Base-by-base conservation (phyloP, 2,329 filamentous ascomycete genomes). In the Cladorrhinum sp. region DNA sequence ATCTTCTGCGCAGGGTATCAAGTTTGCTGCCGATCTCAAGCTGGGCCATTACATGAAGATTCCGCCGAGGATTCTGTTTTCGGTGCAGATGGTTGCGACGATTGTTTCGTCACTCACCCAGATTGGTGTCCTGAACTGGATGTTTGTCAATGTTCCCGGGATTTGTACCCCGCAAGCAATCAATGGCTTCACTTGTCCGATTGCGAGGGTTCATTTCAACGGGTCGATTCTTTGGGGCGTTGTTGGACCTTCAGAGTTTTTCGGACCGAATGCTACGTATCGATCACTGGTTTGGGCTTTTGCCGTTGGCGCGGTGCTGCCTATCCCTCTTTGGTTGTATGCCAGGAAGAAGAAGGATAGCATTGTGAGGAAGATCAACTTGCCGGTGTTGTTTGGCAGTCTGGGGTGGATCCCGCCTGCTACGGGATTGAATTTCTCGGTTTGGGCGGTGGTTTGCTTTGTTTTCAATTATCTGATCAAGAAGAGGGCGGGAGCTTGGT, bases 1-100 rank as follows among this genome's bases (percentile, higher is more conserved):
- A 70, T 92, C 90, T 3, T 93, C 90, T 0, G 90, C 91, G 0
- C 92, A 96, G 76, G 92, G 92, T 26, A 89, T 96, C 73, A 95
- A 96, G 71, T 96, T 96, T 71, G 89, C 90, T 1, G 88, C 90
- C 1, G 92, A 96, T 72, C 81, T 96, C 55, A 96, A 96, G 74
- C 83, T 96, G 0, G 92, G 90, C 12, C 89, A 93, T 71, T 93
- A 94, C 75, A 92, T 93, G 89, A 92, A 93, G 74, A 90, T 94
- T 14, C 90, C 90, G 1, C 90, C 90, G 0, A 83, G 88, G n/a
- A 86, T 89, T 54, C 80, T 92, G 52, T 93, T 93, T 75, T 79
- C 82, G n/a, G 88, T 92, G 8, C 90, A 93, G 70, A 86, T 93
- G 72, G 83, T 86, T 8, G 89, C 89, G 20, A 92, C 90, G 0